Percentiles rank a stretch among this genome's conserved stretches.
Evolutionary conservation across 768 basidiomycete species (phyloP).

Genomic region (Thelephora aurantiotincta): DNA sequence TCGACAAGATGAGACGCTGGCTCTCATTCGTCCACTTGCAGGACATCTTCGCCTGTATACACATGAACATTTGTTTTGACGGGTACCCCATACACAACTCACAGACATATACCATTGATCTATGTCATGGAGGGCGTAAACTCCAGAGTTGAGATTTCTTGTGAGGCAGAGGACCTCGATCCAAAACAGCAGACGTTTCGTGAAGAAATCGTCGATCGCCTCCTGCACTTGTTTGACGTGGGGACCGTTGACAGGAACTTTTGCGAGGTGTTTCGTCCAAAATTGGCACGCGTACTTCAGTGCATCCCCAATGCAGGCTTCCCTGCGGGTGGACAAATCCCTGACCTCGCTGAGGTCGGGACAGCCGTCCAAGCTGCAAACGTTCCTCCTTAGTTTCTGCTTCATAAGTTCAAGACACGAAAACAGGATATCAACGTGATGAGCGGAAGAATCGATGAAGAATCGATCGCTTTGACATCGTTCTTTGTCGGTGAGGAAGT

Average conservation of each 20-base stretch:
- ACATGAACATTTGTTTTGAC: constrained; percentile 4
- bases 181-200: constrained; percentile 10
- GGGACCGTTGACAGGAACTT: background rate
- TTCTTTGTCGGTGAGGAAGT: constrained; percentile 8
- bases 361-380: constrained; percentile 3
- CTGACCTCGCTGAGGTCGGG: background rate
- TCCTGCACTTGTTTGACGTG: background rate
- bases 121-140: background rate
- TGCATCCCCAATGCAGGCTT: constrained; percentile 4
- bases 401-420: background rate
- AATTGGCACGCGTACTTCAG: constrained; percentile 12
- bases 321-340: background rate
- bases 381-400: background rate
- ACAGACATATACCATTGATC: background rate
- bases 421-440: constrained; percentile 2
- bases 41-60: constrained; percentile 1
- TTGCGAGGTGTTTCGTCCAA: constrained; percentile 10
- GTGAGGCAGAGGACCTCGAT: constrained; percentile 7
- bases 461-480: constrained; percentile 6
- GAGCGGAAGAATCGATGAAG: constrained; percentile 1
- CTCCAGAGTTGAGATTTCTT: constrained; percentile 1
- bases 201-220: constrained; percentile 7
- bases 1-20: too few relatives aligned
- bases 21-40: too few relatives aligned
- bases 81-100: constrained; percentile 3